Base-by-base conservation (phyloP, 345 rosid genomes). In the Eucalyptus guilfoylei region DNA sequence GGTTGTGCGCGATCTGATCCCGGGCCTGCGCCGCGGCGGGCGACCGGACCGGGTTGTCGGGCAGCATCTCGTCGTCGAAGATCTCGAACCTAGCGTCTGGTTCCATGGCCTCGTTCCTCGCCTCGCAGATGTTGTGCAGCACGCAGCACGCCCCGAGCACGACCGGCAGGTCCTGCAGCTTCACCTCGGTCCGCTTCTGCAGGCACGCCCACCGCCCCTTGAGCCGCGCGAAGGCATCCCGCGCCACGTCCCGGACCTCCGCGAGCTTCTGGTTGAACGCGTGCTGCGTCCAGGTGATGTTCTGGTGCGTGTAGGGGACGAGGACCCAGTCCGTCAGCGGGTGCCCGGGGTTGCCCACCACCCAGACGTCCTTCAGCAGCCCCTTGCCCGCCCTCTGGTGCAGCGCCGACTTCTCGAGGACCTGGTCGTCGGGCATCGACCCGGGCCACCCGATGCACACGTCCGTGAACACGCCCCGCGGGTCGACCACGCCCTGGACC, bases 371-470 rank as follows among this genome's bases (percentile, higher is more conserved):
- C 81, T 89, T 92, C 87, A 93, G 76, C 5, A 88, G 89, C 8
- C 96, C 94, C 23, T 87, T 85, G 26, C 30, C 86, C 19, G 93
- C 94, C 64, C 95, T 86, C 72, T 90, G 90, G 88, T 13, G 87
- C 80, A 94, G 80, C 6, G 93, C 92, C 14, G 95, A 93, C 64
- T 92, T 90, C 89, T 92, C 94, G 5, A 94, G 86, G 23, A 94
- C 94, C 86, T 89, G 87, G 19, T 93, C 95, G 64, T 94, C 95
- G 15, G 94, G 89, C 96, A 94, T 94, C 15, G 96, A 94, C 7
- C 96, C 96, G 2, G 95, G 96, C 94, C 94, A 94, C 4, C 96
- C 96, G 72, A 94, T 94, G 91, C 93, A 92, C 5, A 90, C 92
- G 54, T 94, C 96, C 7, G 91, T 92, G 90, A 94, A 94, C 44